Evolutionary conservation across 1,284 basidiomycete genomes (phyloP).

Genomic region (Leccinum pachyderme): DNA sequence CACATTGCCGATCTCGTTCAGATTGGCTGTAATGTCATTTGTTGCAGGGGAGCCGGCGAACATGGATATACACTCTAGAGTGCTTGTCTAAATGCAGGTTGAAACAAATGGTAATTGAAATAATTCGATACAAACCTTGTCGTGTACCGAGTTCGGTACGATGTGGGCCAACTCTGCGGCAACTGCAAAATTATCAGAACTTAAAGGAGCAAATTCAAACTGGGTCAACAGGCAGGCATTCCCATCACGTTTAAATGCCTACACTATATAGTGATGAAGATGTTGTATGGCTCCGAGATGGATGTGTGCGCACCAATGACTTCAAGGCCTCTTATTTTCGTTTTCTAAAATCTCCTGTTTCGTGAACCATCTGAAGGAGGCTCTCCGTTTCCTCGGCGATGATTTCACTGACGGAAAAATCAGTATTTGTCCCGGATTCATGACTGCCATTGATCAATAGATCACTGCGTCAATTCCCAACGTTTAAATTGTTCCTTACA

Average conservation of each 20-base stretch:
- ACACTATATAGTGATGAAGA: not conserved
- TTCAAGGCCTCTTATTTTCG: not conserved
- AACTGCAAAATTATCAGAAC: too few species aligned
- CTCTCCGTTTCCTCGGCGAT: not conserved
- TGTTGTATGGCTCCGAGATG: not conserved
- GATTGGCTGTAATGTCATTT: not conserved
- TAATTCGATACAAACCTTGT: not conserved
- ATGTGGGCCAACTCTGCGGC: not conserved
- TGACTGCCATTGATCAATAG: not conserved
- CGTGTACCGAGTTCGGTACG: not conserved
- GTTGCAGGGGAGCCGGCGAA: not conserved
- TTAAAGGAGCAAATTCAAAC: not conserved
- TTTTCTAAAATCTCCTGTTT: not conserved
- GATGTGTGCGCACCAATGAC: not conserved
- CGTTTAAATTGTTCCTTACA: slow-evolving; percentile 3
- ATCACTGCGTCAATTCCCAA: not conserved
- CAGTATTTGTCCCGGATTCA: not conserved
- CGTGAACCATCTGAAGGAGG: not conserved
- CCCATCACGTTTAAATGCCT: not conserved
- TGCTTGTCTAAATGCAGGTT: not conserved
- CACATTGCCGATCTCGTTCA: slow-evolving; percentile 2
- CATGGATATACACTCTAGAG: not conserved
- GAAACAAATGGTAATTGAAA: not conserved
- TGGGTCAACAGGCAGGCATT: not conserved
- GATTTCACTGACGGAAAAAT: not conserved